Percentiles rank a stretch among this genome's conserved stretches.
These are phyloP conservation scores for Tolypocladium nubicola DNA, from an alignment of 2,329 filamentous ascomycete genomes.

Conservation along the genomic window DNA sequence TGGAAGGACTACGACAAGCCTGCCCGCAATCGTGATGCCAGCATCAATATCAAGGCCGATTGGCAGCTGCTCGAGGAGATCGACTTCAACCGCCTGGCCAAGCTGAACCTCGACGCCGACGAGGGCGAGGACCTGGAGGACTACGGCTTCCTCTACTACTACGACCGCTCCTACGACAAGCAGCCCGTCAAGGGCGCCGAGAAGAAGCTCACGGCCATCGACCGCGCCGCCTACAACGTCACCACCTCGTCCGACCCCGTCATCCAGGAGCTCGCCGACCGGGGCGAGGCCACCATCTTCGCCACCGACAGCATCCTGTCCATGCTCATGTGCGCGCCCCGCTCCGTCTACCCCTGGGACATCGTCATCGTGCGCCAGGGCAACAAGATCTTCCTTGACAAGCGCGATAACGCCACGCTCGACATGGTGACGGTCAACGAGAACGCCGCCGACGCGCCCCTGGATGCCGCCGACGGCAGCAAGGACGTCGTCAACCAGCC, in stretches of 20 bases:
- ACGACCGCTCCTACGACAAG: conserved; percentile 94
- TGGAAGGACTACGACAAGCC: conserved; percentile 99
- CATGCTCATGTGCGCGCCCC: conserved; percentile 97
- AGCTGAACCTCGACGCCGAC: conserved; percentile 90
- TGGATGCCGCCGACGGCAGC: conserved; percentile 83
- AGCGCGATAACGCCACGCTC: conserved; percentile 87
- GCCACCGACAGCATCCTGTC: conserved; percentile 95
- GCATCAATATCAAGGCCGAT: conserved; percentile 90
- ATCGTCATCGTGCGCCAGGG: conserved; percentile 87
- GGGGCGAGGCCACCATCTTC: conserved; percentile 92
- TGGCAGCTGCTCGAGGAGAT: conserved; percentile 97
- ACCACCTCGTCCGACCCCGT: conserved; percentile 93
- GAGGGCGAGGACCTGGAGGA: conserved; percentile 91
- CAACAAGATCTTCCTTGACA: conserved; percentile 98
- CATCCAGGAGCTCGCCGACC: conserved; percentile 93
- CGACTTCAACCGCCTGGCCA: conserved; percentile 88
- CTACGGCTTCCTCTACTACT: conserved; percentile 98
- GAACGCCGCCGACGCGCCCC: conserved; percentile 88
- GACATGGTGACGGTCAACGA: conserved; percentile 99
- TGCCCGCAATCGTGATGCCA: conserved; percentile 87
- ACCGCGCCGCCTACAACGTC: conserved; percentile 95
- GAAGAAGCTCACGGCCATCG: conserved; percentile 77
- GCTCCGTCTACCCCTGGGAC: conserved; percentile 97
- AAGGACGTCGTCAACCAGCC: conserved; percentile 95
- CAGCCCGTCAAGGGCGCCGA: conserved; percentile 79